Base-by-base conservation (phyloP, 2,329 filamentous ascomycete species). In the Trichoderma lentiforme region DNA sequence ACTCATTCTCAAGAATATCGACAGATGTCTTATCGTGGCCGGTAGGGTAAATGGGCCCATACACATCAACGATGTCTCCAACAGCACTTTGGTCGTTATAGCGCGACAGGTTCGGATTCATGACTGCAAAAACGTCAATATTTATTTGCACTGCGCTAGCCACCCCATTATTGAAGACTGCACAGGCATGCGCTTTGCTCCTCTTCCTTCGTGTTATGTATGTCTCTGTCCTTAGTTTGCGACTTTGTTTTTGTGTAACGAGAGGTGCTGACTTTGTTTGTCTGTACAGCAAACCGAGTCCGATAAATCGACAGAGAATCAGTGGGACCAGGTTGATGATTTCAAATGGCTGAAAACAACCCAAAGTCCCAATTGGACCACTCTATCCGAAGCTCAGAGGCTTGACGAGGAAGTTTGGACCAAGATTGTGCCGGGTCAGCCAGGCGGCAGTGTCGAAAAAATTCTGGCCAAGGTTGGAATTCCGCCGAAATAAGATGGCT, bases 121-220 rank as follows among this genome's bases (percentile, higher is more conserved):
- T 80, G 92, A 95, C 75, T 97, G 93, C 78, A 86, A 84, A 58
- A 88, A 94, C 73, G 92, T 97, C 43, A 90, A 93, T 75, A 86
- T 99, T 12, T 98, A 98, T 79, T 84, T 99, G 72, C 88, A 91
- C 75, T 95, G 93, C 78, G 85, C 86, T 1, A 96, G 93, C 77
- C 90, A 94, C 73, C 96, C 96, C 0, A 98, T 99, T 76, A 97
- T 99, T 74, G 96, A 99, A 81, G 92, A 96, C 75, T 98, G 95
- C 79, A 86, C 83, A 28, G 87, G 86, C 15, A 88, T 99, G 79
- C 87, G 91, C 12, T 98, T 99, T 81, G 91, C 93, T 21, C 90
- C 91, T 14, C 83, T 97, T 32, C 94, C 94, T 0, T 81, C 83
- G 26, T 82, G 81, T 73, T 94, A 93, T 83, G 92, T 94, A 83